Evolutionary conservation across 2,329 filamentous ascomycete genomes (phyloP), one percentile per base, ranked within the genome.

Genomic region (Mycosphaerella sp.): DNA sequence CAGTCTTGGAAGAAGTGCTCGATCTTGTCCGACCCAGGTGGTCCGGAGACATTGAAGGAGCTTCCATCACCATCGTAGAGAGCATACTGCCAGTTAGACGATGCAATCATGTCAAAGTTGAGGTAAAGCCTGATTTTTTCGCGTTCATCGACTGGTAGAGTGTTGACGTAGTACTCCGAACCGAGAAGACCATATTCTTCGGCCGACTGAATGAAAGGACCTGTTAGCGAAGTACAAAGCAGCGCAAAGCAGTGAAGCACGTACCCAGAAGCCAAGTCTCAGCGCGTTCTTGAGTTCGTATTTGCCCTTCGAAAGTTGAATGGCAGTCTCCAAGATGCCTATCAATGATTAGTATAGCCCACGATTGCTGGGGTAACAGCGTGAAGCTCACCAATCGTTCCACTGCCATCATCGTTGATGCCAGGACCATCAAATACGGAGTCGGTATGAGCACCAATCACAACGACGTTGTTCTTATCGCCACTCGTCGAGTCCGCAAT

Each of bases 361-460:
- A 38, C 1, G 4, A n/a, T 38, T 11, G 12, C 8, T 38, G 26
- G 26, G 26, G 26, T 29, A 29, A 29, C 3, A 38, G 12, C 34
- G 10, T n/a, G 34, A 38, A 7, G 34, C 34, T 11, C 12, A 38
- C 34, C 77, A 57, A 83, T 77, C 34, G 78, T 82, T 52, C 86
- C 86, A 2, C 83, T 84, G 45, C 86, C 86, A 64, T 90, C 85
- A 62, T 90, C 86, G 68, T 90, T 90, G 76, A 90, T 89, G 17
- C 86, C 86, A 1, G 82, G 82, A 0, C 82, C 82, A 2, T 74
- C 77, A 29, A 75, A 73, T 17, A 85, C 82, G 6, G 78, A 81
- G 69, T 85, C 82, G 14, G 76, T 78, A 68, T 85, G 82, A 2
- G 76, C 81, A 41, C 81, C 81, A 11, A 84, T 68, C 47, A 80